These are phyloP conservation scores for Avena atlantica DNA, from an alignment of 176 grass and related monocot species.

Conservation along the genomic window DNA sequence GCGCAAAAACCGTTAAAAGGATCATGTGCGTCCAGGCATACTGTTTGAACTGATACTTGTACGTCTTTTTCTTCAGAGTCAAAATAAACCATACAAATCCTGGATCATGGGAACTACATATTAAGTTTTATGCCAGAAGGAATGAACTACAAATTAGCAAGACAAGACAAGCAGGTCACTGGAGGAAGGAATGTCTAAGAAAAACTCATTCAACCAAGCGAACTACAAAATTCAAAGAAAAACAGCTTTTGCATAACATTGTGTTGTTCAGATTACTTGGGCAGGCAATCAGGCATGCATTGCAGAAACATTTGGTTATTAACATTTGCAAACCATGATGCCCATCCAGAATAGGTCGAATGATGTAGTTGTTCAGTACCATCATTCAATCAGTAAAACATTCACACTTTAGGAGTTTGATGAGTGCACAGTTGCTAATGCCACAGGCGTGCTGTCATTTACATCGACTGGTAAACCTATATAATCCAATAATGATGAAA, in stretches of 20 bases:
- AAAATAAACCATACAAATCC: slow-evolving; percentile 99
- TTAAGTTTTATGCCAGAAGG: not conserved
- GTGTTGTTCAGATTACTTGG: not conserved
- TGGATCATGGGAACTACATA: slow-evolving; percentile 46
- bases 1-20: slow-evolving; percentile 83
- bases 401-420: not conserved
- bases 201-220: slow-evolving; percentile 15
- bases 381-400: not conserved
- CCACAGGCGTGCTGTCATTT: not conserved
- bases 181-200: not conserved
- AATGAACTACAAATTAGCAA: not conserved
- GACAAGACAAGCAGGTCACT: not conserved
- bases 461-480: not conserved
- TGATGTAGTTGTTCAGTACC: not conserved
- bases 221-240: not conserved
- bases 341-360: slow-evolving; percentile 14
- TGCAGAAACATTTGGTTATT: not conserved
- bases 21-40: slow-evolving; percentile 99
- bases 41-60: slow-evolving; percentile 99
- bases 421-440: slow-evolving; percentile 2
- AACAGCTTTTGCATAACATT: not conserved
- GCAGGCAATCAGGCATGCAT: not conserved
- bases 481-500: not conserved
- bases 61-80: slow-evolving; percentile 96
- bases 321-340: not conserved